Base-by-base conservation (phyloP, 2,329 filamentous ascomycete species). In the Chalara sp. region DNA sequence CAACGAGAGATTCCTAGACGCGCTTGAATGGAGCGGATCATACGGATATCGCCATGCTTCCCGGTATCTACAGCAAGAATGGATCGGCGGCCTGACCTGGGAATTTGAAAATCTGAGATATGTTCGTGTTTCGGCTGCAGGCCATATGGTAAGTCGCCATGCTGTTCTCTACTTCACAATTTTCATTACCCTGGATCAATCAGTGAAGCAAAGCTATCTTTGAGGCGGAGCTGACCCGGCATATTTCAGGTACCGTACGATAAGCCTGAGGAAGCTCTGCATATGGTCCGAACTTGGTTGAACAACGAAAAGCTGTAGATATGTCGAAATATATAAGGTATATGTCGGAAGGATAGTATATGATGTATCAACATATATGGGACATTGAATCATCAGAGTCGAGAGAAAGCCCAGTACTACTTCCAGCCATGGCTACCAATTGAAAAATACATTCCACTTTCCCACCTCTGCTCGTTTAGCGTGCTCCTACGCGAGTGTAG, bases 21-120 rank as follows among this genome's bases (percentile, higher is more conserved):
- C 53, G n/a, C 45, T 59, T 21, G 43, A 57, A 32, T 58, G 56
- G 56, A 48, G 48, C 7, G 56, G 56, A n/a, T 21, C 55, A 33
- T 51, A 51, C 35, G 54, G 53, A 37, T 60, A 56, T 44, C 54
- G 56, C 7, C 55, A 58, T 44, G 53, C 56, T 32, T 53, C 58
- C 35, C 53, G 58, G 35, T 56, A 59, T 31, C 56, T 55, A 28
- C 57, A 59, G 48, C 46, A 55, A 42, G 39, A 44, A 13, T 56
- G 54, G 57, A 53, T 45, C 6, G 57, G 54, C 30, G 57, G 55
- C 3, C 51, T 56, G 33, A 56, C 55, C 51, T 58, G 56, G 57
- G 55, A 58, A 40, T 57, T 51, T 47, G 58, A 56, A 12, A 47
- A 44, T 2, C 49, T 61, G 31, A 51, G 53, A 39, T 61, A 58